Evolutionary conservation across 768 basidiomycete species (phyloP).

Genomic region (Naganishia kalamii): DNA sequence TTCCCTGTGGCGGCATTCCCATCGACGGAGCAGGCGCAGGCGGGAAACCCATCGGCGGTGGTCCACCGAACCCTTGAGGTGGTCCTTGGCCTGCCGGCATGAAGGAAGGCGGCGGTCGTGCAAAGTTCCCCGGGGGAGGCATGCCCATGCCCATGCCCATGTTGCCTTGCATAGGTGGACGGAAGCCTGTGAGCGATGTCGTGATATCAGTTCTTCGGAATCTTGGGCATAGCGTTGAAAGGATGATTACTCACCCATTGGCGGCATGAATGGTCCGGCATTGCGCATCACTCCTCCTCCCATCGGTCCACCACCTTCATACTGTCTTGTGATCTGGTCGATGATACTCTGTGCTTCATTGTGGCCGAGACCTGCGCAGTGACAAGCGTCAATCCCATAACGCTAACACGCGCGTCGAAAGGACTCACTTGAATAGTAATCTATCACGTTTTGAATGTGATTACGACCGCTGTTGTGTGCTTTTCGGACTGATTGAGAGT

Average conservation of each 20-base stretch:
- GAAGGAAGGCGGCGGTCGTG: background rate
- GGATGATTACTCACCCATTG: background rate
- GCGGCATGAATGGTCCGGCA: conserved; percentile 6
- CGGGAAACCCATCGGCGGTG: conserved; percentile 1
- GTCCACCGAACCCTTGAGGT: conserved; percentile 7
- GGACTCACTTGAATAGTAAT: conserved; percentile 85
- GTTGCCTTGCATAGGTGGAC: conserved; percentile 9
- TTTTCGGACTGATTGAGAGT: conserved; percentile 62
- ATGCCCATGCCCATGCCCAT: conserved; percentile 10
- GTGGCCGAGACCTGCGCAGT: conserved; percentile 53
- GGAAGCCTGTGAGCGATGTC: background rate
- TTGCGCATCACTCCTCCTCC: conserved; percentile 8
- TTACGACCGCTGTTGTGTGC: conserved; percentile 98
- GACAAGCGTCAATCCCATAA: background rate
- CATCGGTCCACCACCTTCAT: conserved; percentile 53
- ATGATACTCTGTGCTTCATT: conserved; percentile 98
- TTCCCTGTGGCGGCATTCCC: conserved; percentile 10
- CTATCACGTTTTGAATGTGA: conserved; percentile 89
- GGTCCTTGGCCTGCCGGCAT: conserved; percentile 3
- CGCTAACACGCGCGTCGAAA: background rate
- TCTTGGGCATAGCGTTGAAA: background rate
- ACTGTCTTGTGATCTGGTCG: conserved; percentile 92
- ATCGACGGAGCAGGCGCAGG: background rate
- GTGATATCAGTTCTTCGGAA: background rate
- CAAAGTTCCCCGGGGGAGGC: conserved; percentile 9